Percentiles rank a stretch among this genome's conserved stretches.
Conservation (phyloP, 306 rosid genomes). For the Quillaja saponaria region DNA sequence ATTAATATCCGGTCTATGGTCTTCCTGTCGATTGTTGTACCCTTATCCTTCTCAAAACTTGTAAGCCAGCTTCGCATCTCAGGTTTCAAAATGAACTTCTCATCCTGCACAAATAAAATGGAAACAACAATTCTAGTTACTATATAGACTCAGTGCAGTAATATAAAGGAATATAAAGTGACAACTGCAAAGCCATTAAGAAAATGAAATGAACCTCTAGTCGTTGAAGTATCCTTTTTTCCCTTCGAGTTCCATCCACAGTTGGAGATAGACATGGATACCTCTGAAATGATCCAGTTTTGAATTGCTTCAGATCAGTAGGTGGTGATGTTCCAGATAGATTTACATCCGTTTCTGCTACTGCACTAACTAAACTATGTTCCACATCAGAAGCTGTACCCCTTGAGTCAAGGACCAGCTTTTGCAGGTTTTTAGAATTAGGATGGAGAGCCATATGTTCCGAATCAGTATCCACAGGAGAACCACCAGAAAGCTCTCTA, state of each 20-base stretch:
- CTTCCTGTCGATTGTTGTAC: conserved; percentile 63
- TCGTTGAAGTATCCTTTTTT: conserved; percentile 72
- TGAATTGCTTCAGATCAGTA: conserved; percentile 35
- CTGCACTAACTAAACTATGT: conserved; percentile 34
- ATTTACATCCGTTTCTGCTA: conserved; percentile 37
- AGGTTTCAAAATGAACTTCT: conserved; percentile 70
- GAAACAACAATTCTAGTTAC: conserved; percentile 10
- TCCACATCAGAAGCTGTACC: conserved; percentile 36
- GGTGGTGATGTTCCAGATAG: conserved; percentile 35
- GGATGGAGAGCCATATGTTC: conserved; percentile 20
- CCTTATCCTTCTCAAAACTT: conserved; percentile 72
- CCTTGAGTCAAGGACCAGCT: conserved; percentile 32
- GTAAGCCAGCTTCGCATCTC: conserved; percentile 75
- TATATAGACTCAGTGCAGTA: background rate
- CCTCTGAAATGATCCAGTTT: conserved; percentile 47
- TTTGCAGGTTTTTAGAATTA: conserved; percentile 33
- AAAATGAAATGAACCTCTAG: conserved; percentile 59
- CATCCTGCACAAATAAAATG: conserved; percentile 47
- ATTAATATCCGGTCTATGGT: conserved; percentile 67
- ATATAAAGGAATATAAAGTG: conserved; percentile 25
- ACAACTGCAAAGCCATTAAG: conserved; percentile 14
- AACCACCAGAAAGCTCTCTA: conserved; percentile 38
- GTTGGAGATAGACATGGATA: conserved; percentile 51
- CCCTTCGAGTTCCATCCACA: conserved; percentile 57
- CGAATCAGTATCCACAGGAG: conserved; percentile 39